Conservation (phyloP, 106 monocot genomes). For the Phalaenopsis aphrodite region DNA sequence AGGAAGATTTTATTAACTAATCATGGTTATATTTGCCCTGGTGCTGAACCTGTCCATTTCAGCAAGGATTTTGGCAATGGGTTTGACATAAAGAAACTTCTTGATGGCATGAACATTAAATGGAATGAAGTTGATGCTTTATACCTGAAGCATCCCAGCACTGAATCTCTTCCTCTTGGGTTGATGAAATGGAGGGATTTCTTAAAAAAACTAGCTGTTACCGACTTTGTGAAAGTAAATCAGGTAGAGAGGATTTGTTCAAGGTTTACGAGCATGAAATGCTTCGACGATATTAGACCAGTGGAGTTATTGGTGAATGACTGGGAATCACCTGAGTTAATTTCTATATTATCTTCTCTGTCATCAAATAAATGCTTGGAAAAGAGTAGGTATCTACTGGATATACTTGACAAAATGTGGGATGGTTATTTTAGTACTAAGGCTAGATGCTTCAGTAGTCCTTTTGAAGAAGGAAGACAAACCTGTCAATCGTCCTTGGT, state of each 20-base stretch:
- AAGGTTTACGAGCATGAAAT: constrained; percentile 13
- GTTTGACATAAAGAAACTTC: constrained; percentile 23
- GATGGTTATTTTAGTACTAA: constrained; percentile 38
- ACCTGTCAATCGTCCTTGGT: constrained; percentile 35
- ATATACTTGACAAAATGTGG: constrained; percentile 57
- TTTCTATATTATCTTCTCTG: constrained; percentile 24
- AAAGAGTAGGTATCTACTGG: constrained; percentile 45
- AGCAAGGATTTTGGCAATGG: constrained; percentile 41
- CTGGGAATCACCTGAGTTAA: constrained; percentile 61
- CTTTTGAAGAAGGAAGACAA: not conserved
- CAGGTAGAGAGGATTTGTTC: constrained; percentile 25
- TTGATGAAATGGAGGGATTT: constrained; percentile 47
- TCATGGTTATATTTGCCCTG: constrained; percentile 45
- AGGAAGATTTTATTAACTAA: constrained; percentile 32
- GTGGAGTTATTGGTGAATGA: constrained; percentile 18
- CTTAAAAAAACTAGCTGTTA: constrained; percentile 39
- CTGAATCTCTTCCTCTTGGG: constrained; percentile 5
- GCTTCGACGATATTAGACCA: not conserved
- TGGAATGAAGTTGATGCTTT: constrained; percentile 41
- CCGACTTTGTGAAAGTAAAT: constrained; percentile 55
- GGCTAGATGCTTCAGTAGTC: constrained; percentile 1
- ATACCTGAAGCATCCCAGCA: constrained; percentile 47
- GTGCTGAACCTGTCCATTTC: constrained; percentile 41
- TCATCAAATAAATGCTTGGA: constrained; percentile 24
- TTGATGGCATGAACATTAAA: constrained; percentile 20